Conservation (phyloP, 257 asterid genomes). For the Leonotis leonurus region DNA sequence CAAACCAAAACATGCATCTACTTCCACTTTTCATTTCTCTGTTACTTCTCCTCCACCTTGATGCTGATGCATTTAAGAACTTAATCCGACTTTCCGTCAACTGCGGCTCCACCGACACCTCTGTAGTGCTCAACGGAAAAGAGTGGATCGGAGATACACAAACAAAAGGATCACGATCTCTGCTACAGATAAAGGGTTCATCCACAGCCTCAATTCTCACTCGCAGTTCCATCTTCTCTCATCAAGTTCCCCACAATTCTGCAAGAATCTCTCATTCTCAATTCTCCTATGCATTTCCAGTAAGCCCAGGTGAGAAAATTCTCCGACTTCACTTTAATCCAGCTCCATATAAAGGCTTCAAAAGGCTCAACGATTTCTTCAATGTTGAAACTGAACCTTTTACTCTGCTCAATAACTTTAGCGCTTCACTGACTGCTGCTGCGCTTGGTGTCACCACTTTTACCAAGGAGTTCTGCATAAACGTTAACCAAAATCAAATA, state of each 20-base stretch:
- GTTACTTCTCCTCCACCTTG: neutral
- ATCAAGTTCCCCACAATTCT: neutral
- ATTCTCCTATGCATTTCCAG: slow-evolving; percentile 18
- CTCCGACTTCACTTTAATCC: slow-evolving; percentile 26
- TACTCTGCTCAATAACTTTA: slow-evolving; percentile 23
- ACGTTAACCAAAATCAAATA: slow-evolving; percentile 9
- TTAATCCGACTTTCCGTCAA: slow-evolving; percentile 17
- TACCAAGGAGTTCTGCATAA: slow-evolving; percentile 21
- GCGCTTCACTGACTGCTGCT: slow-evolving; percentile 19
- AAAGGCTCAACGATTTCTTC: slow-evolving; percentile 16
- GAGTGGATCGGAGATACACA: slow-evolving; percentile 35
- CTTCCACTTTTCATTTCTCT: neutral
- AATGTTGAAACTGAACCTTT: slow-evolving; percentile 20
- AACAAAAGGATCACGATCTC: neutral
- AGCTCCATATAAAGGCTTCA: slow-evolving; percentile 5
- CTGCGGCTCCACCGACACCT: slow-evolving; percentile 24
- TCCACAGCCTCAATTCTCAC: slow-evolving; percentile 25
- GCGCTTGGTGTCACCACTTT: slow-evolving; percentile 12
- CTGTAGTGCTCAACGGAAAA: slow-evolving; percentile 25
- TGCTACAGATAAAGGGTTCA: slow-evolving; percentile 29
- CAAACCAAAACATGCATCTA: neutral
- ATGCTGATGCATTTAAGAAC: neutral
- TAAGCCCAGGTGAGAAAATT: slow-evolving; percentile 27
- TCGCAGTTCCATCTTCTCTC: neutral
- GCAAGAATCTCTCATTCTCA: slow-evolving; percentile 19